phyloP scores from a whole-genome alignment of 345 rosid genomes.

The Fremontodendron californicum region DNA sequence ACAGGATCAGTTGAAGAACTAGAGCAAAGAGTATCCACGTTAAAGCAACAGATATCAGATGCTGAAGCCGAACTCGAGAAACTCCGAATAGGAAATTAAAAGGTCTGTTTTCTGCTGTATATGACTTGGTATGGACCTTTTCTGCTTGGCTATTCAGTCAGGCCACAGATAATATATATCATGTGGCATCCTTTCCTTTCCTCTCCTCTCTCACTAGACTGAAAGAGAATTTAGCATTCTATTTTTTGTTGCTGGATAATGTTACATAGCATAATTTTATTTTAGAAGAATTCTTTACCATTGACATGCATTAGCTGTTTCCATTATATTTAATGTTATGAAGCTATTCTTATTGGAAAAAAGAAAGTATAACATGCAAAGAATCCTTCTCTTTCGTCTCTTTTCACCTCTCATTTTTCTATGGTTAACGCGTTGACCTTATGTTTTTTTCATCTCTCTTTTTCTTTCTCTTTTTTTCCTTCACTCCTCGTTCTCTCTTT shows the following conservation, averaged over 20 bases:
- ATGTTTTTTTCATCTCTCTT: no score
- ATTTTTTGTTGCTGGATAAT: constrained; percentile 6
- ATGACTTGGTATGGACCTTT: background rate
- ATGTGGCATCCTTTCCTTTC: background rate
- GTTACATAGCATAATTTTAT: constrained; percentile 16
- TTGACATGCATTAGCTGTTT: background rate
- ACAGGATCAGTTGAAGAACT: constrained; percentile 53
- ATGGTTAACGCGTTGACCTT: no score
- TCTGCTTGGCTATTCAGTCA: background rate
- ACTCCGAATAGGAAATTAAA: constrained; percentile 52
- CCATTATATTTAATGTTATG: background rate
- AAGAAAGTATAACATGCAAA: background rate
- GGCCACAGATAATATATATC: background rate
- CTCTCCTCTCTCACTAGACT: no score
- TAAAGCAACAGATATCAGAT: constrained; percentile 51
- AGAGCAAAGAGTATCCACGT: constrained; percentile 49
- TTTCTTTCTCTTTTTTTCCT: no score
- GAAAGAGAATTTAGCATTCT: background rate
- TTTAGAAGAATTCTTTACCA: background rate
- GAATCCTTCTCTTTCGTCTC: no score
- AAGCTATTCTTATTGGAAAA: background rate
- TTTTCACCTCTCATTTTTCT: no score
- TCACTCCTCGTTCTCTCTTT: no score
- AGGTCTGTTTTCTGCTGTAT: background rate
- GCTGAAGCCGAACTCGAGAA: constrained; percentile 78